Conservation (phyloP, 306 rosid genomes). For the Quillaja saponaria region DNA sequence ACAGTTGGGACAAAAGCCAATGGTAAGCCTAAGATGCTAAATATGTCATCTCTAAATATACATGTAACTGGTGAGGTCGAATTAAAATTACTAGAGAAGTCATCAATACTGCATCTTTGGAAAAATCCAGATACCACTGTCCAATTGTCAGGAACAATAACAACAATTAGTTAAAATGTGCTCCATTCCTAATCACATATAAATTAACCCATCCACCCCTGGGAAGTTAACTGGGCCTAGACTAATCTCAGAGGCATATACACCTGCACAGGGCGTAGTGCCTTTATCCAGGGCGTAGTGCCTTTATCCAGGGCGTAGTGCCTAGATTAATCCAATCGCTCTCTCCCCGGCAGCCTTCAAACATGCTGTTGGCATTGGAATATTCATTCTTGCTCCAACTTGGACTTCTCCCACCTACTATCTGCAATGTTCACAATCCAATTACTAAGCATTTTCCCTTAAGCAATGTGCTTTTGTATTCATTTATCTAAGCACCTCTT, state of each 20-base stretch:
- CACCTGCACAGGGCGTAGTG: conserved; percentile 89
- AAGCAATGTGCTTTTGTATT: no score
- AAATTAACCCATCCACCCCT: neutral
- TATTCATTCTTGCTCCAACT: conserved; percentile 44
- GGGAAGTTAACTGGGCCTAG: conserved; percentile 1
- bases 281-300: conserved; percentile 84
- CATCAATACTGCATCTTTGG: no score
- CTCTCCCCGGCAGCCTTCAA: conserved; percentile 38
- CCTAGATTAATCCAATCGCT: conserved; percentile 67
- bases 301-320: conserved; percentile 92
- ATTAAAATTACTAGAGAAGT: no score
- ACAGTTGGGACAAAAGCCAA: no score
- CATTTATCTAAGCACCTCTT: no score
- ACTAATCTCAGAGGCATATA: neutral
- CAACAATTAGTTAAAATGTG: conserved; percentile 18
- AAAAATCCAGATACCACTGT: conserved; percentile 82
- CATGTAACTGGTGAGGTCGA: no score
- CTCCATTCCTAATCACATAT: neutral
- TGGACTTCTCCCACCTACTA: conserved; percentile 68
- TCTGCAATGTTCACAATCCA: conserved; percentile 47
- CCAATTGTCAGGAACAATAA: conserved; percentile 33
- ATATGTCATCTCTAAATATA: no score
- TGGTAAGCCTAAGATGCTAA: no score
- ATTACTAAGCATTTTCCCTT: neutral
- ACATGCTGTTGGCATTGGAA: conserved; percentile 23